These are phyloP conservation scores for Ascochyta koolunga DNA, from an alignment of 2,329 filamentous ascomycete genomes.

Conservation along the genomic window DNA sequence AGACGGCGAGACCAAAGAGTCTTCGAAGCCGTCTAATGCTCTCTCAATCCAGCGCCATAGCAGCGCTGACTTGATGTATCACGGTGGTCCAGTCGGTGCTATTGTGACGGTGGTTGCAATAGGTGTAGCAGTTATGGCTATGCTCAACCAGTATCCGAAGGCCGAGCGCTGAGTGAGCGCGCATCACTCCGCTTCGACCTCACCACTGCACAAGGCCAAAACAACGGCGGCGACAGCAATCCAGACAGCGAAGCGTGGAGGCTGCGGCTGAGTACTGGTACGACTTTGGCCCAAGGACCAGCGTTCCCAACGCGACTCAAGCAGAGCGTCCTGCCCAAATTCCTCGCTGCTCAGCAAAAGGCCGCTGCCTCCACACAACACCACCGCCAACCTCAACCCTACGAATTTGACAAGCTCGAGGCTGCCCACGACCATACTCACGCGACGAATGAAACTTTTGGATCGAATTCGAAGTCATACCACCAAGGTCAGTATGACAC, in stretches of 20 bases:
- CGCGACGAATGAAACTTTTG: constrained; percentile 4
- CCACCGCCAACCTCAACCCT: background rate
- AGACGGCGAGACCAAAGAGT: constrained; percentile 27
- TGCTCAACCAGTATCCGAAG: constrained; percentile 53
- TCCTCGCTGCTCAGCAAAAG: background rate
- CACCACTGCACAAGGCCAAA: constrained; percentile 5
- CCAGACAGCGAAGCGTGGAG: background rate
- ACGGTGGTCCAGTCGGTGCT: constrained; percentile 47
- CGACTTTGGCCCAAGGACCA: background rate
- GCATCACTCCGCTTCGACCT: constrained; percentile 3
- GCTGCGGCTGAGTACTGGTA: background rate
- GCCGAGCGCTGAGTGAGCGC: constrained; percentile 49
- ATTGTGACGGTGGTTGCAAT: constrained; percentile 50
- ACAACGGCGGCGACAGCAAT: constrained; percentile 14
- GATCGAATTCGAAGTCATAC: background rate
- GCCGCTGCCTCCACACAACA: background rate
- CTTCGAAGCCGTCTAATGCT: constrained; percentile 30
- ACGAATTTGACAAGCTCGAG: background rate
- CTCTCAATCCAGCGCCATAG: constrained; percentile 35
- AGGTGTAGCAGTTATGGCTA: constrained; percentile 50
- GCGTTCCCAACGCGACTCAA: background rate
- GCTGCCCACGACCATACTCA: background rate
- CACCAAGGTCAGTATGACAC: background rate
- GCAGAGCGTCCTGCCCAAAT: background rate
- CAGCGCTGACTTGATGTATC: constrained; percentile 39